Conservation (phyloP, 2,329 filamentous ascomycete species). For the Capronia epimyces region DNA sequence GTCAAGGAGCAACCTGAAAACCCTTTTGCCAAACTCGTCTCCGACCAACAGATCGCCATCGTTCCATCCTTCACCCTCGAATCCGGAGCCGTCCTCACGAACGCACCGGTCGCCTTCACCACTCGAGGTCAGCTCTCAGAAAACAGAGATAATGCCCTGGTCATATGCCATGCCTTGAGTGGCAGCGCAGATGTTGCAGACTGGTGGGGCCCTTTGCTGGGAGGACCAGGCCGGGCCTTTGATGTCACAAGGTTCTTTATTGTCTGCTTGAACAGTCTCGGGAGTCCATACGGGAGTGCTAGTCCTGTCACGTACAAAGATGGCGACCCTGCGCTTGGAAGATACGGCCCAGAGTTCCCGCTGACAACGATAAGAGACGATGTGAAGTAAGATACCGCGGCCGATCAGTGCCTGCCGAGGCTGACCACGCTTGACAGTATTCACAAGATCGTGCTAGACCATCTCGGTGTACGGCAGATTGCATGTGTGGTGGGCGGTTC, state of each 20-base stretch:
- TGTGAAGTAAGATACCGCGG: constrained; percentile 63
- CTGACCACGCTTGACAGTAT: constrained; percentile 36
- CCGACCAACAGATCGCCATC: constrained; percentile 79
- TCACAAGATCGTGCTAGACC: constrained; percentile 52
- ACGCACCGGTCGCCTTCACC: constrained; percentile 65
- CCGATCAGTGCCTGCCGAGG: not conserved
- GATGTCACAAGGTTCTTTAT: constrained; percentile 51
- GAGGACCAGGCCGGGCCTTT: constrained; percentile 49
- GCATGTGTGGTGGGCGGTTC: constrained; percentile 53
- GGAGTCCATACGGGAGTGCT: constrained; percentile 52
- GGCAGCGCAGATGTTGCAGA: constrained; percentile 52
- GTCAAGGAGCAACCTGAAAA: constrained; percentile 72
- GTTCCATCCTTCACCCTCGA: constrained; percentile 89
- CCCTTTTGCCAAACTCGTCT: constrained; percentile 78
- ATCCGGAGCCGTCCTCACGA: constrained; percentile 75
- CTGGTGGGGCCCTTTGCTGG: constrained; percentile 54
- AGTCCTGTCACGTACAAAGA: constrained; percentile 70
- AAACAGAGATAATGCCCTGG: constrained; percentile 56
- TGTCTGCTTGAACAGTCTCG: constrained; percentile 51
- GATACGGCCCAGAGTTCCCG: constrained; percentile 93
- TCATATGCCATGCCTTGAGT: constrained; percentile 54
- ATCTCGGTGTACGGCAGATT: constrained; percentile 50
- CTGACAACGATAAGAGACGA: constrained; percentile 93
- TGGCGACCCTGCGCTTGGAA: constrained; percentile 65
- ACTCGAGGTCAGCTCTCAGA: constrained; percentile 55